Conservation (phyloP, 352 stramenopile species). For the Globisporangium nunn region DNA sequence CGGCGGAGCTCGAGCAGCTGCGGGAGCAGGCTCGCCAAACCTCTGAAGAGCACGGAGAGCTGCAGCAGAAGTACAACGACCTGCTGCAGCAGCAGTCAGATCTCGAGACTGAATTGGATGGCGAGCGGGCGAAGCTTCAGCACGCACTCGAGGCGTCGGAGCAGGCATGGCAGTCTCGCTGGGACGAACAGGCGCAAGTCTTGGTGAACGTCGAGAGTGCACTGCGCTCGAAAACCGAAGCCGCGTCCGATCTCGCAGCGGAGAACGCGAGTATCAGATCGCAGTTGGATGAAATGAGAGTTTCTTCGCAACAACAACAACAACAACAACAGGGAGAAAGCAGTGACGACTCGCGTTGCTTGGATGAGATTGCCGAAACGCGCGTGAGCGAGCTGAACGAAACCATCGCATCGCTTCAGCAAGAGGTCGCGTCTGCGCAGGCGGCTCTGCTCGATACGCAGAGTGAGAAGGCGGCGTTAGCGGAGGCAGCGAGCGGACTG, state of each 20-base stretch:
- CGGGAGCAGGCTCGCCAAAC: constrained; percentile 10
- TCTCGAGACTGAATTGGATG: constrained; percentile 10
- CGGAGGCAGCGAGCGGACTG: neutral
- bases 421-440: neutral
- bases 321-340: neutral
- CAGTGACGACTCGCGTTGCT: neutral
- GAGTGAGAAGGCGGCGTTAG: neutral
- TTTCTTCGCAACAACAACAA: no score
- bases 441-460: neutral
- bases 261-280: constrained; percentile 7
- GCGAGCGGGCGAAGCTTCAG: constrained; percentile 16
- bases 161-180: constrained; percentile 9
- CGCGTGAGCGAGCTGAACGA: neutral
- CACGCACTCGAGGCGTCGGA: constrained; percentile 7
- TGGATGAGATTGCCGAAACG: neutral
- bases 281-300: constrained; percentile 1
- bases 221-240: constrained; percentile 1
- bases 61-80: constrained; percentile 16
- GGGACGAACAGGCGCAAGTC: constrained; percentile 6
- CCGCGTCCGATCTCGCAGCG: constrained; percentile 1
- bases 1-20: constrained; percentile 10
- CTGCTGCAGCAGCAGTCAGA: constrained; percentile 11
- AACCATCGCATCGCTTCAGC: neutral
- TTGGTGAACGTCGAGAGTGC: constrained; percentile 1
- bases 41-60: constrained; percentile 8